These are phyloP conservation scores for Ustilago trichophora DNA, from an alignment of 1,284 basidiomycete species.

Conservation along the genomic window DNA sequence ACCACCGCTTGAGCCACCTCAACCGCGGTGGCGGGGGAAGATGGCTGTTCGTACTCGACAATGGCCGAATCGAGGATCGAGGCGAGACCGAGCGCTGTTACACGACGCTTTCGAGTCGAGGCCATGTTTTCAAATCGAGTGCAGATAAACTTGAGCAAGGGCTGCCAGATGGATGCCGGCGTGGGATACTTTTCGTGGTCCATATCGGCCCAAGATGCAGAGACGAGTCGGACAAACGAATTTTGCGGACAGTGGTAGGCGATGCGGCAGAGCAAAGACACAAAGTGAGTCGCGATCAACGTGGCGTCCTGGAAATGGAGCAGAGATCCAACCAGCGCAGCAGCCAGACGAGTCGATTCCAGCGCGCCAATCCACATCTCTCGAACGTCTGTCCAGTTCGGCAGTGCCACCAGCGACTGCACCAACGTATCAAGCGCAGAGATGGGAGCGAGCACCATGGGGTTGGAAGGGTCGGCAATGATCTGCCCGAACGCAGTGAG, in stretches of 20 bases:
- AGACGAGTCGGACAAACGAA: slow-evolving; percentile 51
- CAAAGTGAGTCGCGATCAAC: slow-evolving; percentile 52
- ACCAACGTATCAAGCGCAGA: slow-evolving; percentile 52
- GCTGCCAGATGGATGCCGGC: slow-evolving; percentile 24
- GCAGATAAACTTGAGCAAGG: slow-evolving; percentile 41
- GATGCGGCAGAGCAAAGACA: slow-evolving; percentile 56
- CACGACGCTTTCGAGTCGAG: slow-evolving; percentile 50
- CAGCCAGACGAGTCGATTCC: slow-evolving; percentile 44
- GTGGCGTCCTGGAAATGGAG: slow-evolving; percentile 54
- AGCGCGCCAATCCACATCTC: slow-evolving; percentile 41
- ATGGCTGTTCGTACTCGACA: slow-evolving; percentile 23
- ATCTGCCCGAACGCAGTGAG: slow-evolving; percentile 48
- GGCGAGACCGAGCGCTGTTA: slow-evolving; percentile 55
- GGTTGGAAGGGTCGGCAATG: slow-evolving; percentile 53
- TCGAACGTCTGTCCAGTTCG: slow-evolving; percentile 37
- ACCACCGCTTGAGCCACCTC: slow-evolving; percentile 19
- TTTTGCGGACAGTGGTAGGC: slow-evolving; percentile 37
- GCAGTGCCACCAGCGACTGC: slow-evolving; percentile 44
- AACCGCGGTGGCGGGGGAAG: too few relatives aligned
- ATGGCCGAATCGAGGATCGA: slow-evolving; percentile 33
- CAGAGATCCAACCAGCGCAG: slow-evolving; percentile 49
- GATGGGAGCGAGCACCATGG: slow-evolving; percentile 56
- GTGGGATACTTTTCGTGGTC: slow-evolving; percentile 13
- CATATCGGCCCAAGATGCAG: slow-evolving; percentile 26
- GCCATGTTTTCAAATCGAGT: slow-evolving; percentile 58